Conservation (phyloP, 176 grass and related monocot genomes). For the Oryza meridionalis region DNA sequence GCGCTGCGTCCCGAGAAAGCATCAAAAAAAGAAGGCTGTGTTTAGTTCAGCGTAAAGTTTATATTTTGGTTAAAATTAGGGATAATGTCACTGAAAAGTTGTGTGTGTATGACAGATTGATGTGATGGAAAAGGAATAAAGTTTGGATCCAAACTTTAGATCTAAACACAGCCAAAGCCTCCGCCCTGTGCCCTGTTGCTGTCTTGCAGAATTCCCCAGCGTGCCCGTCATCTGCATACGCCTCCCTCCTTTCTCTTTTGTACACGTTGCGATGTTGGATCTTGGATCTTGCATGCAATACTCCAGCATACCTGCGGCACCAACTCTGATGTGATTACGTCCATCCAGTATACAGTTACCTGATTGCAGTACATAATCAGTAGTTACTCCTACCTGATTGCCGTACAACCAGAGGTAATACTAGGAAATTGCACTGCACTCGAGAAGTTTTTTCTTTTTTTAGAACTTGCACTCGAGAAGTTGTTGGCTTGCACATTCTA, state of each 20-base stretch:
- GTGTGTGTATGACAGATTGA: too few species aligned
- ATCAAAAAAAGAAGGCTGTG: too few species aligned
- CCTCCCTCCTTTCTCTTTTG: neutral
- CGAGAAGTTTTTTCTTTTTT: neutral
- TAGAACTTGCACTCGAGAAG: neutral
- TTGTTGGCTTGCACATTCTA: neutral
- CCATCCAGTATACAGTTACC: neutral
- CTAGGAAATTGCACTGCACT: neutral
- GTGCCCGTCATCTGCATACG: neutral
- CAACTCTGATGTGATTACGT: neutral
- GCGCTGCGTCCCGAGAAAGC: neutral
- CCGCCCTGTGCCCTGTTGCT: neutral
- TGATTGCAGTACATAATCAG: neutral
- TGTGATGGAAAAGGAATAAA: too few species aligned
- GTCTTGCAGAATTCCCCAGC: neutral
- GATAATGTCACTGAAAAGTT: too few species aligned
- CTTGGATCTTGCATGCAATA: constrained; percentile 21
- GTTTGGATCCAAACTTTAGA: too few species aligned
- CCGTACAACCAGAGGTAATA: too few species aligned
- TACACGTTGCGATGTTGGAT: constrained; percentile 41
- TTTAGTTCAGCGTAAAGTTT: too few species aligned
- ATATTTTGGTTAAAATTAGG: too few species aligned
- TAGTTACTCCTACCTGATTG: neutral
- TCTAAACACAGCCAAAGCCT: too few species aligned
- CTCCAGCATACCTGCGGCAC: neutral